phyloP scores from a whole-genome alignment of 805 yeast species.

The Metschnikowia reukaufii region DNA sequence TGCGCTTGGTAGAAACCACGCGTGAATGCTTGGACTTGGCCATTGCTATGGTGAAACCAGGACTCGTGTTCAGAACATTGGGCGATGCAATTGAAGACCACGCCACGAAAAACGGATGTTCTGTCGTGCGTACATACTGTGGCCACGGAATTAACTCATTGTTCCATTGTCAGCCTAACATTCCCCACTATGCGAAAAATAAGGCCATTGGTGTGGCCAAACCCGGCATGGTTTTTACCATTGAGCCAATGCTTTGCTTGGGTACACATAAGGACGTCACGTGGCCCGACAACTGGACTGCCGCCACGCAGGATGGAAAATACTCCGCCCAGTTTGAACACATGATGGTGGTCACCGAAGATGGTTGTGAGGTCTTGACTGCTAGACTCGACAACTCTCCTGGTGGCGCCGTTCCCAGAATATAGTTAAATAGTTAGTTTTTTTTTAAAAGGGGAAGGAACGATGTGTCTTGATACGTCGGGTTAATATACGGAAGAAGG shows the following conservation, averaged over 20 bases:
- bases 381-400: constrained; percentile 81
- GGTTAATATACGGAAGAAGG: neutral
- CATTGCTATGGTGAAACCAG: constrained; percentile 85
- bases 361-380: constrained; percentile 86
- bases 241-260: constrained; percentile 93
- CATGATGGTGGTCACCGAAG: constrained; percentile 87
- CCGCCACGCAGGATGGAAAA: constrained; percentile 86
- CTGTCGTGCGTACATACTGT: constrained; percentile 86
- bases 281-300: constrained; percentile 99
- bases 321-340: constrained; percentile 95
- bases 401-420: constrained; percentile 69
- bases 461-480: no score
- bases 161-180: constrained; percentile 90
- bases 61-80: constrained; percentile 77
- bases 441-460: no score
- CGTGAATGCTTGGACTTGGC: constrained; percentile 86
- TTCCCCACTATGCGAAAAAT: constrained; percentile 93
- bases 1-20: constrained; percentile 83
- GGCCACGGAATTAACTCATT: constrained; percentile 90
- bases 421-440: neutral
- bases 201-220: constrained; percentile 92
- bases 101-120: constrained; percentile 73
- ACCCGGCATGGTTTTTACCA: constrained; percentile 95
- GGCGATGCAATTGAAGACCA: constrained; percentile 88
- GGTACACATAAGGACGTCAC: constrained; percentile 77